Evolutionary conservation across 2,329 filamentous ascomycete genomes (phyloP).

Genomic region (Phoma sp.): DNA sequence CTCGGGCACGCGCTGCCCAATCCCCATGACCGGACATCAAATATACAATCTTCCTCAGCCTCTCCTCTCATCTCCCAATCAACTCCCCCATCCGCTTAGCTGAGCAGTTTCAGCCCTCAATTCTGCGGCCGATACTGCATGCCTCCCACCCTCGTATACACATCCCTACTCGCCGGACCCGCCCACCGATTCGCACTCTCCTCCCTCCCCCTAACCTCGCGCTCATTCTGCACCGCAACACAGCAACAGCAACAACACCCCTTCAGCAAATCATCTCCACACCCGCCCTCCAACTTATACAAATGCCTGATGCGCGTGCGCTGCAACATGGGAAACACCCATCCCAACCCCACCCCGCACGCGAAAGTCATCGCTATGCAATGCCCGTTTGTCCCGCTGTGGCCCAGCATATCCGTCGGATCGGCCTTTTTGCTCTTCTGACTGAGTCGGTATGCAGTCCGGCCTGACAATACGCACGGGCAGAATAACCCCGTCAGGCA

Average conservation of each 20-base stretch:
- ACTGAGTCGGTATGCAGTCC: constrained; percentile 53
- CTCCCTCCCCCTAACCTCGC: constrained; percentile 54
- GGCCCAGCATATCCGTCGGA: constrained; percentile 50
- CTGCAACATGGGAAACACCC: constrained; percentile 49
- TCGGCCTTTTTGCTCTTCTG: constrained; percentile 49
- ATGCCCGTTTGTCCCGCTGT: constrained; percentile 47
- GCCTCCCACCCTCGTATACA: constrained; percentile 37
- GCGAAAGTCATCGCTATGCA: constrained; percentile 50
- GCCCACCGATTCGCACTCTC: constrained; percentile 50
- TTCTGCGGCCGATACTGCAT: constrained; percentile 49
- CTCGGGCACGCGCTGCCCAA: background rate
- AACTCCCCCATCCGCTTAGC: no score
- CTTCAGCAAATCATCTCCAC: constrained; percentile 44
- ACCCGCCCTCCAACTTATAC: constrained; percentile 54
- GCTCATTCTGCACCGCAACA: constrained; percentile 54
- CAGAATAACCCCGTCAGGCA: constrained; percentile 52
- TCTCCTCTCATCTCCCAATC: background rate
- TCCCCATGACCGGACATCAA: background rate
- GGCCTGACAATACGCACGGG: constrained; percentile 55
- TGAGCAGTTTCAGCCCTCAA: no score
- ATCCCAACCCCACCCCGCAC: constrained; percentile 50
- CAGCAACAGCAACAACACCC: constrained; percentile 54
- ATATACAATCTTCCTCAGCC: background rate
- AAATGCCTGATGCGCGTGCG: constrained; percentile 50
- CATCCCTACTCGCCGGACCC: constrained; percentile 46